Evolutionary conservation across 1,139 yeast genomes (phyloP).

Genomic region (Blastobotrys arbuscula): DNA sequence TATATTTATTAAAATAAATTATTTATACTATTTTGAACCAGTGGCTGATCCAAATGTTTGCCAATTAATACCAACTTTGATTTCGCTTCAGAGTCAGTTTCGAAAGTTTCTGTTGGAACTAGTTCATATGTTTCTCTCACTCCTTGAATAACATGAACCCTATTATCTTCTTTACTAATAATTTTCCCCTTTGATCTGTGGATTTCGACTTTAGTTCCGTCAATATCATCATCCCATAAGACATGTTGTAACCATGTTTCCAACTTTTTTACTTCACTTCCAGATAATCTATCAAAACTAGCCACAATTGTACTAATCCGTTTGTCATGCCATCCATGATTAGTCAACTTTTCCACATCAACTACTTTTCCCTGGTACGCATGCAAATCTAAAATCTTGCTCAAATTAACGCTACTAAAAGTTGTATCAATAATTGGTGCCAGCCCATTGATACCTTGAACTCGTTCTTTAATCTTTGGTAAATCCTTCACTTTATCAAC

Average conservation of each 20-base stretch:
- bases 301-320: slow-evolving; percentile 61
- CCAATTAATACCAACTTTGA: slow-evolving; percentile 80
- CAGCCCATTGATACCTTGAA: slow-evolving; percentile 56
- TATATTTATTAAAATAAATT: slow-evolving; percentile 1
- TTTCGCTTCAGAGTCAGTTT: slow-evolving; percentile 37
- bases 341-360: slow-evolving; percentile 23
- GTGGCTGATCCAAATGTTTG: slow-evolving; percentile 41
- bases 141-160: slow-evolving; percentile 69
- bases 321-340: slow-evolving; percentile 27
- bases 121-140: slow-evolving; percentile 90
- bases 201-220: slow-evolving; percentile 47
- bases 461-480: slow-evolving; percentile 31
- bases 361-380: slow-evolving; percentile 53
- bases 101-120: slow-evolving; percentile 45
- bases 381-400: slow-evolving; percentile 65
- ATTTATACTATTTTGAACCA: slow-evolving; percentile 10
- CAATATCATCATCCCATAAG: slow-evolving; percentile 57
- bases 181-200: slow-evolving; percentile 81
- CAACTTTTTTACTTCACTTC: slow-evolving; percentile 37
- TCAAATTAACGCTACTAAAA: slow-evolving; percentile 60
- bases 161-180: slow-evolving; percentile 38
- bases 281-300: slow-evolving; percentile 44
- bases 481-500: slow-evolving; percentile 45
- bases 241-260: slow-evolving; percentile 61
- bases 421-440: slow-evolving; percentile 65